Evolutionary conservation across 2,329 filamentous ascomycete genomes (phyloP).

Genomic region (Drechmeria coniospora): DNA sequence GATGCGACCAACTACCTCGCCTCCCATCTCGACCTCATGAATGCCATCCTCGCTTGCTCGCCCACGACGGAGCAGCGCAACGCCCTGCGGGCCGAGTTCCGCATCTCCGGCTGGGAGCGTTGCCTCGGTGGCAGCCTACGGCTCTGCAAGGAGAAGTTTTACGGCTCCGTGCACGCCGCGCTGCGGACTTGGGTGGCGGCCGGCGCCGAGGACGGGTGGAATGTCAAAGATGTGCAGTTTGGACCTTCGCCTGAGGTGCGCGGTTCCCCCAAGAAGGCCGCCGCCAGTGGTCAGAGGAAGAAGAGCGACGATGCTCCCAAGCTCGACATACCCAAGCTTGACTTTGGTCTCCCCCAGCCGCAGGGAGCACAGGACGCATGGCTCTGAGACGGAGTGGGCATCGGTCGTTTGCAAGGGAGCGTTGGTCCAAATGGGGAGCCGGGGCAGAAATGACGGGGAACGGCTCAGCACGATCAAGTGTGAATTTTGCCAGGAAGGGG

Average conservation of each 20-base stretch:
- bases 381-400: constrained; percentile 10
- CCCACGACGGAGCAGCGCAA: constrained; percentile 59
- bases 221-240: constrained; percentile 64
- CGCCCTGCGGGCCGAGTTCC: constrained; percentile 57
- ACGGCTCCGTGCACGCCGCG: constrained; percentile 78
- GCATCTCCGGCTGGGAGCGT: constrained; percentile 80
- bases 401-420: no score
- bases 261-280: constrained; percentile 16
- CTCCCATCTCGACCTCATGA: constrained; percentile 81
- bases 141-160: constrained; percentile 96
- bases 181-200: constrained; percentile 83
- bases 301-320: constrained; percentile 41
- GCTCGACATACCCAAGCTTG: constrained; percentile 44
- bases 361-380: constrained; percentile 15
- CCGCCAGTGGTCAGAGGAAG: constrained; percentile 23
- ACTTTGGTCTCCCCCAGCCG: constrained; percentile 27
- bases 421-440: no score
- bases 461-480: no score
- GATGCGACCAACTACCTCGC: constrained; percentile 95
- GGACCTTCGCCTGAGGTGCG: constrained; percentile 33
- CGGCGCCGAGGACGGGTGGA: constrained; percentile 77
- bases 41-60: constrained; percentile 73
- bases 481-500: no score
- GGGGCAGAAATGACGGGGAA: no score
- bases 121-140: constrained; percentile 72